phyloP scores from a whole-genome alignment of 441 rosid species.

The Populus hybrid region DNA sequence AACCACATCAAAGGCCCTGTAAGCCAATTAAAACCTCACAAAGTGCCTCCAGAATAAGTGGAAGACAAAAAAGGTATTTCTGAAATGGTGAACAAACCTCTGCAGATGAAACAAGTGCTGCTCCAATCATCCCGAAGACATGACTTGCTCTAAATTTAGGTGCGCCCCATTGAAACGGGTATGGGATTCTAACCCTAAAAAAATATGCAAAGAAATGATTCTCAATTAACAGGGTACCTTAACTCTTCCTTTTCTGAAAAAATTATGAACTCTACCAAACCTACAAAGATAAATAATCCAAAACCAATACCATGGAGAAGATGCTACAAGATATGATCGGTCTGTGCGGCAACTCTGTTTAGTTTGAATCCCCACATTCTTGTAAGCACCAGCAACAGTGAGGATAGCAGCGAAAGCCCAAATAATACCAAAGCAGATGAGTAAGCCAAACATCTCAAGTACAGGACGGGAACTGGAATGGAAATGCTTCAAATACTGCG shows the following conservation, averaged over 20 bases:
- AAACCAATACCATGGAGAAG: slow-evolving; percentile 71
- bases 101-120: slow-evolving; percentile 81
- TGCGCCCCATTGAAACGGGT: slow-evolving; percentile 97
- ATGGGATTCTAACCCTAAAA: slow-evolving; percentile 80
- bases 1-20: not conserved
- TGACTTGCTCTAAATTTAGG: slow-evolving; percentile 92
- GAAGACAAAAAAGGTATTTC: not conserved
- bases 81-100: slow-evolving; percentile 46
- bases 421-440: slow-evolving; percentile 65
- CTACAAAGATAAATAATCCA: slow-evolving; percentile 1
- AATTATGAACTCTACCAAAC: not conserved
- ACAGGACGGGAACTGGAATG: slow-evolving; percentile 27
- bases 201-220: slow-evolving; percentile 9
- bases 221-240: not conserved
- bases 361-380: slow-evolving; percentile 51
- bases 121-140: slow-evolving; percentile 92
- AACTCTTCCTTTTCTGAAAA: not conserved
- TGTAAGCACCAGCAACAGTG: slow-evolving; percentile 90
- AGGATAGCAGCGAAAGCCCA: slow-evolving; percentile 96
- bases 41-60: not conserved
- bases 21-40: not conserved
- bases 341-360: slow-evolving; percentile 77
- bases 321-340: slow-evolving; percentile 60
- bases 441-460: slow-evolving; percentile 81
- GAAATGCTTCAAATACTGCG: slow-evolving; percentile 58